These are phyloP conservation scores for Sonneratia caseolaris DNA, from an alignment of 345 rosid genomes.

Conservation along the genomic window DNA sequence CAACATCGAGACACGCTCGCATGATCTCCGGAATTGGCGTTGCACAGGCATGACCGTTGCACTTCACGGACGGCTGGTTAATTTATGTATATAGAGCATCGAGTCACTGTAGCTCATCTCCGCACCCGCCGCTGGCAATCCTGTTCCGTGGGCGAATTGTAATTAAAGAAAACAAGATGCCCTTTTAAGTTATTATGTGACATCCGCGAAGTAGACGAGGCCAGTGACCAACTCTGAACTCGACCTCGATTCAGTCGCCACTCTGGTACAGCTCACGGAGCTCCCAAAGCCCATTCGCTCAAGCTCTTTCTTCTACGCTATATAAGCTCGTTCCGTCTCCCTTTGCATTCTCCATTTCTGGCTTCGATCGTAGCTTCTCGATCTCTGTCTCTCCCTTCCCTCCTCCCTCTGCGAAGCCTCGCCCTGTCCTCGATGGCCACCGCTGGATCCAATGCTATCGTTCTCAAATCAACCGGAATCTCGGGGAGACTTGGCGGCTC, in stretches of 20 bases:
- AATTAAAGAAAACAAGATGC: background rate
- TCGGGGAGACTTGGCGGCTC: conserved; percentile 20
- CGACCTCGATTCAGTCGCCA: conserved; percentile 8
- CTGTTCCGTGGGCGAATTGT: background rate
- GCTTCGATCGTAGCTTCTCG: conserved; percentile 24
- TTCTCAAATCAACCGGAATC: conserved; percentile 35
- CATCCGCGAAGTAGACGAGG: background rate
- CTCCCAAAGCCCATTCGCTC: background rate
- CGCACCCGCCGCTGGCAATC: no score
- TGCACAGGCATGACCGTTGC: no score
- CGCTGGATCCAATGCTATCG: conserved; percentile 42
- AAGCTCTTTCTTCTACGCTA: background rate
- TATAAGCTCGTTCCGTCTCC: background rate
- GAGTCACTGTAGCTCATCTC: no score
- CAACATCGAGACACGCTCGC: no score
- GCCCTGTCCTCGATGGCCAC: conserved; percentile 42
- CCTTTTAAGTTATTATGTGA: background rate
- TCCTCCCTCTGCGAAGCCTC: conserved; percentile 16
- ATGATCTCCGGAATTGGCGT: no score
- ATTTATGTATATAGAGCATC: no score
- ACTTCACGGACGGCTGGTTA: no score
- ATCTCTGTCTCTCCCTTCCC: conserved; percentile 10
- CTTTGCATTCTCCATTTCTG: conserved; percentile 20
- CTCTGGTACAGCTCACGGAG: background rate
- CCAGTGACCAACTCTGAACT: background rate